Evolutionary conservation across 176 grass and related monocot genomes (phyloP), one percentile per base, ranked within the genome.

Genomic region (Aegilops umbellulata): DNA sequence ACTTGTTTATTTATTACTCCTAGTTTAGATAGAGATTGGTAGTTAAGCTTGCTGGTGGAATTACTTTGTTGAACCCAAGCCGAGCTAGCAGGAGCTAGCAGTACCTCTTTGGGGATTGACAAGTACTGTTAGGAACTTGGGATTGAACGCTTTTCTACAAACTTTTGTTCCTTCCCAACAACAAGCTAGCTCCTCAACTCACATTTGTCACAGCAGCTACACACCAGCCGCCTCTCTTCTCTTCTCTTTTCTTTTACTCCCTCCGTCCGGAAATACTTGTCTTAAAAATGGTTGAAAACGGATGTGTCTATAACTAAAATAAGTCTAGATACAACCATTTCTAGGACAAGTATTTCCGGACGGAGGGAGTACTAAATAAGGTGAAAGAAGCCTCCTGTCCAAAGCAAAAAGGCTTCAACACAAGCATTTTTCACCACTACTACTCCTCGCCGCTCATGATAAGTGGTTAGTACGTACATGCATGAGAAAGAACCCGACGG

Each of bases 401-500:
- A 36, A 75, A 17, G 68, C 7, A 20, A 68, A 85, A 88, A 34
- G 47, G 24, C 17, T 0, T 19, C 31, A 35, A 35, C 1, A 24
- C 1, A 38, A 25, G 10, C 22, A 14, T 36, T 32, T 78, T 76
- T 51, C 15, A 44, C 41, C 0, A 11, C 41, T 74, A 34, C 82
- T 44, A 42, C 30, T 31, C 30, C 30, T 31, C 3, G 32, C 49
- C 76, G 26, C 34, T 62, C 3, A 76, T 31, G 39, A 44, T 11
- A 6, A 57, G 4, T 42, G 53, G 29, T 5, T 25, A 12, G 11
- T 12, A 30, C n/a, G 29, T 30, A 12, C 15, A 17, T 55, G 53
- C 72, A 84, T 30, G 58, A 42, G 41, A 42, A 42, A 75, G 70
- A 76, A 11, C 44, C 83, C 83, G 74, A 78, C 74, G 77, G 74